Evolutionary conservation across 2,329 filamentous ascomycete species (phyloP).

Genomic region (Ascosphaera apis): DNA sequence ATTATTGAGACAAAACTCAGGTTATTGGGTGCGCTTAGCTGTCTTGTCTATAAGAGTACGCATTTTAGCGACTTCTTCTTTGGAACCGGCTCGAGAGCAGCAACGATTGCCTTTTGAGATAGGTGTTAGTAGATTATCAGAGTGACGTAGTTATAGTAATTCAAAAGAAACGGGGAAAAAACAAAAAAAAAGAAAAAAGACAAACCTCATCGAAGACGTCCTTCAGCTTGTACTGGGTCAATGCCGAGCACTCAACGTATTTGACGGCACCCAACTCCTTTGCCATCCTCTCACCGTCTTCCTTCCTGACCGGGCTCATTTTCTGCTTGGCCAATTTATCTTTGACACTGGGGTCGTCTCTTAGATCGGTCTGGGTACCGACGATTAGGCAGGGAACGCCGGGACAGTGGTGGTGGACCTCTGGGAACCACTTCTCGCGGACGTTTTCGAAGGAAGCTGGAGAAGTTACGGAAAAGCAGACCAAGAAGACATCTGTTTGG

Average conservation of each 20-base stretch:
- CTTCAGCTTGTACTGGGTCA: constrained; percentile 97
- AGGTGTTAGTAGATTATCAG: constrained; percentile 6
- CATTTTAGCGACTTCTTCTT: constrained; percentile 66
- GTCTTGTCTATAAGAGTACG: constrained; percentile 47
- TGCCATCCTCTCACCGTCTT: constrained; percentile 89
- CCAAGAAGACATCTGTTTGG: constrained; percentile 94
- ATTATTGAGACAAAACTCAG: no score
- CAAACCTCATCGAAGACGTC: constrained; percentile 96
- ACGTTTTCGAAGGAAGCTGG: constrained; percentile 98
- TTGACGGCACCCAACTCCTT: constrained; percentile 95
- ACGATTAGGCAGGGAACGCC: constrained; percentile 96
- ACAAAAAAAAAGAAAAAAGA: constrained; percentile 2
- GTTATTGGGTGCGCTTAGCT: no score
- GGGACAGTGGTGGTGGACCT: constrained; percentile 95
- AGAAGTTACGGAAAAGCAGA: constrained; percentile 96
- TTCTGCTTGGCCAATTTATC: constrained; percentile 92
- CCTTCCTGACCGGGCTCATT: constrained; percentile 77
- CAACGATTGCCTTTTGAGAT: constrained; percentile 58
- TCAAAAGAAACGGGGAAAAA: not conserved
- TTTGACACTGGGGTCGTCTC: constrained; percentile 64
- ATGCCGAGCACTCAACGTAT: constrained; percentile 93
- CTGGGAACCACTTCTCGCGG: constrained; percentile 95
- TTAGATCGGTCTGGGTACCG: constrained; percentile 87
- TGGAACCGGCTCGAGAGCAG: constrained; percentile 66
- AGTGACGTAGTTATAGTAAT: constrained; percentile 2